These are phyloP conservation scores for Metarhizium album DNA, from an alignment of 2,329 filamentous ascomycete genomes.

Conservation along the genomic window DNA sequence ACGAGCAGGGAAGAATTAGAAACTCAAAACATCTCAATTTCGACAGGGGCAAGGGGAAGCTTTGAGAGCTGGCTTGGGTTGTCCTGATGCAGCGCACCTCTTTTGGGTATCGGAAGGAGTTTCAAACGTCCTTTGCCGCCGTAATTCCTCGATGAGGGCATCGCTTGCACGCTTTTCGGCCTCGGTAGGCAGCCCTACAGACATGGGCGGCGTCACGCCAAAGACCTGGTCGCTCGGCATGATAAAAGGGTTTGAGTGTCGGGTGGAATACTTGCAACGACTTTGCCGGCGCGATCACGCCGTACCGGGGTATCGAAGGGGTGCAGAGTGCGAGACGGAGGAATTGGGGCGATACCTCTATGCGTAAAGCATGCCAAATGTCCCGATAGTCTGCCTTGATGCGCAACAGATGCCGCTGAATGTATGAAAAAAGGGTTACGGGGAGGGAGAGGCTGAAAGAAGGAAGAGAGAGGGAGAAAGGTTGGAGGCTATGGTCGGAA, in stretches of 20 bases:
- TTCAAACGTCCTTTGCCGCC: conserved; percentile 87
- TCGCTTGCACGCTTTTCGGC: conserved; percentile 68
- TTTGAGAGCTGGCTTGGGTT: conserved; percentile 5
- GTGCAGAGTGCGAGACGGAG: neutral
- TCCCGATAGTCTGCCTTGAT: neutral
- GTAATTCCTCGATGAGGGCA: conserved; percentile 72
- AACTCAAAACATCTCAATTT: neutral
- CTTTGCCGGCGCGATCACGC: neutral
- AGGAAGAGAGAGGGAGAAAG: neutral
- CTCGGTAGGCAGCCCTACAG: conserved; percentile 62
- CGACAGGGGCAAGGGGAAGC: neutral
- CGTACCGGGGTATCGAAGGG: neutral
- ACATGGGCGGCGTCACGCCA: conserved; percentile 80
- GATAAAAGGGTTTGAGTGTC: neutral
- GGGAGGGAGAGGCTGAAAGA: neutral
- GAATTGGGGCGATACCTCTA: neutral
- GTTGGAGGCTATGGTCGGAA: neutral
- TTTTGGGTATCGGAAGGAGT: conserved; percentile 70
- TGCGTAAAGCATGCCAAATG: neutral
- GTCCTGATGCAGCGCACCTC: conserved; percentile 39
- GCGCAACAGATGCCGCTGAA: neutral
- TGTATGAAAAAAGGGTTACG: neutral
- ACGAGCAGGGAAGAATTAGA: neutral
- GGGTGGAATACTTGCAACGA: neutral
- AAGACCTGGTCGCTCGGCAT: conserved; percentile 29